Percentiles rank a stretch among this genome's conserved stretches.
These are phyloP conservation scores for Camellia japonica DNA, from an alignment of 148 eudicot genomes.

Conservation along the genomic window DNA sequence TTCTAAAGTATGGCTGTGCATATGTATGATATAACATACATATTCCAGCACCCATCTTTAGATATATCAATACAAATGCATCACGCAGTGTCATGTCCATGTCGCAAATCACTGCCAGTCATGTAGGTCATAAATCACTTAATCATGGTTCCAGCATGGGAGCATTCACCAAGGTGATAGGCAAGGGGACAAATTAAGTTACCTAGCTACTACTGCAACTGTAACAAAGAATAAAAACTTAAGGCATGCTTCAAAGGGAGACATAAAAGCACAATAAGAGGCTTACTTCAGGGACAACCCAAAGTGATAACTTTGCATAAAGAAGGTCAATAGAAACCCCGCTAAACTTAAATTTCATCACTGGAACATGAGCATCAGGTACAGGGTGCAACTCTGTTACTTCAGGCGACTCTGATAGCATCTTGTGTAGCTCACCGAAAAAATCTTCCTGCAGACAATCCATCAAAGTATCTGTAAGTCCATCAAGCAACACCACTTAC, in stretches of 20 bases:
- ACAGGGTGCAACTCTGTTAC: slow-evolving; percentile 60
- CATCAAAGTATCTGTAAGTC: slow-evolving; percentile 8
- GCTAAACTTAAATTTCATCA: slow-evolving; percentile 57
- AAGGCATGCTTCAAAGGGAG: neutral
- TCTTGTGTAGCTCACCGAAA: slow-evolving; percentile 59
- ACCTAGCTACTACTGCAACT: neutral
- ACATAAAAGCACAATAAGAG: neutral
- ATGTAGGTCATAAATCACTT: neutral
- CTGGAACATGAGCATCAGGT: slow-evolving; percentile 70
- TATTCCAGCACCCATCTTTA: no score
- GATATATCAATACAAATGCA: no score
- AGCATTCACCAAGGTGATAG: neutral
- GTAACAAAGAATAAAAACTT: neutral
- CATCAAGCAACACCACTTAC: slow-evolving; percentile 4
- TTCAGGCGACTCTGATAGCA: slow-evolving; percentile 62
- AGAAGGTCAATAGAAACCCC: slow-evolving; percentile 75
- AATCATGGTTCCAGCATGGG: neutral
- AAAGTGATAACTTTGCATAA: slow-evolving; percentile 55
- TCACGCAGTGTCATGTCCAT: no score
- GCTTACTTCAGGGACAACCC: slow-evolving; percentile 67
- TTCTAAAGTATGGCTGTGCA: no score
- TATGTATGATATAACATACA: no score
- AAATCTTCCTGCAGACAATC: slow-evolving; percentile 49
- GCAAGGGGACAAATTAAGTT: neutral
- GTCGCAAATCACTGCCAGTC: neutral